Evolutionary conservation across 1,139 yeast species (phyloP).

Genomic region (Geotrichum histeridarum): DNA sequence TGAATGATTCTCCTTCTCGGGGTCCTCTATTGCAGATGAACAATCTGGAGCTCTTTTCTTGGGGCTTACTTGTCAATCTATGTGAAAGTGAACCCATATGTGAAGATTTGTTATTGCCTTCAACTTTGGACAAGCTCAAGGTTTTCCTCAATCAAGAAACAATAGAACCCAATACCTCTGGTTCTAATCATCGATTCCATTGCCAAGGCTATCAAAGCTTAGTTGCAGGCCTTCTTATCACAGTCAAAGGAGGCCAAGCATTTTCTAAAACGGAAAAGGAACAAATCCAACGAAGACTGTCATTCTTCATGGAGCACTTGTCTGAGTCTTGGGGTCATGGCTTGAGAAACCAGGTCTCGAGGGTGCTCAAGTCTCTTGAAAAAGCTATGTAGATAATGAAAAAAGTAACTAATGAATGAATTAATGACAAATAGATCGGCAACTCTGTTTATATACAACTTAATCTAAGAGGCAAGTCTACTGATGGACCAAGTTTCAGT

Average conservation of each 20-base stretch:
- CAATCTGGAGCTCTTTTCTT: constrained; percentile 20
- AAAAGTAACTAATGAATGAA: neutral
- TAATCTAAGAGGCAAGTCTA: constrained; percentile 67
- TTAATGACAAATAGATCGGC: neutral
- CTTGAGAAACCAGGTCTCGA: constrained; percentile 20
- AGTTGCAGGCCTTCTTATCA: constrained; percentile 22
- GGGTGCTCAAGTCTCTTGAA: constrained; percentile 17
- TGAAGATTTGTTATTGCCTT: constrained; percentile 4
- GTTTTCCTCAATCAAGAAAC: neutral
- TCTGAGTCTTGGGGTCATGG: constrained; percentile 21
- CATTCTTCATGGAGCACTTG: constrained; percentile 16
- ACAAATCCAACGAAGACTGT: constrained; percentile 17
- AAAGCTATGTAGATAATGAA: constrained; percentile 4
- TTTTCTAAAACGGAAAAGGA: constrained; percentile 16
- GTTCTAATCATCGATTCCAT: constrained; percentile 16
- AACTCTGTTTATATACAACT: neutral
- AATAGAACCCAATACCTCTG: neutral
- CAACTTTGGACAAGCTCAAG: neutral
- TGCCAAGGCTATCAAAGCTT: constrained; percentile 24
- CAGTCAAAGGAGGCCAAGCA: constrained; percentile 10
- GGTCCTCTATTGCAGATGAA: neutral
- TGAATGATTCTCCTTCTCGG: neutral
- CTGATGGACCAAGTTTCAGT: constrained; percentile 54
- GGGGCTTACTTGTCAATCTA: constrained; percentile 25
- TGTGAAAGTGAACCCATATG: constrained; percentile 19